Evolutionary conservation across 2,329 filamentous ascomycete genomes (phyloP).

Genomic region (Ceratocystis harringtonii): DNA sequence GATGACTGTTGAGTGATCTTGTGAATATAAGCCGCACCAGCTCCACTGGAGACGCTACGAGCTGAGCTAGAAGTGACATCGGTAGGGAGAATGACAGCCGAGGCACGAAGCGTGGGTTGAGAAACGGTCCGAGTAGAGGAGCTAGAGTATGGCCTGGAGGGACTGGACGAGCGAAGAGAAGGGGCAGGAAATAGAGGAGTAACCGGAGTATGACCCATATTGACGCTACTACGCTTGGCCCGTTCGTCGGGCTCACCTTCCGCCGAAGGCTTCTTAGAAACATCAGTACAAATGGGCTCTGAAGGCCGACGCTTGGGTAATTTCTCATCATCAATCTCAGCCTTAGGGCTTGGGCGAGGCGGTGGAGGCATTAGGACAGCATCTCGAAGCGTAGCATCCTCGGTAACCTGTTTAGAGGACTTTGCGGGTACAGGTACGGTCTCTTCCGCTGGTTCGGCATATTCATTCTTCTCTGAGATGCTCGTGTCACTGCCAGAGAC

Average conservation of each 20-base stretch:
- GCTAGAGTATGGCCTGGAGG: conserved; percentile 20
- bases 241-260: conserved; percentile 55
- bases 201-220: conserved; percentile 56
- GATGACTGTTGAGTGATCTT: conserved; percentile 38
- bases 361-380: conserved; percentile 2
- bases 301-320: conserved; percentile 9
- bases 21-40: conserved; percentile 39
- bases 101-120: conserved; percentile 26
- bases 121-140: conserved; percentile 34
- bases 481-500: background rate
- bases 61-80: conserved; percentile 33
- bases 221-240: conserved; percentile 63
- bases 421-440: background rate
- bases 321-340: conserved; percentile 13
- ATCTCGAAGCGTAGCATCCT: conserved; percentile 30
- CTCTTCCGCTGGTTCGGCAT: background rate
- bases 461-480: background rate
- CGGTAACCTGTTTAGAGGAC: background rate
- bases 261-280: conserved; percentile 30
- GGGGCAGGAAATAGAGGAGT: conserved; percentile 42
- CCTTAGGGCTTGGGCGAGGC: conserved; percentile 7
- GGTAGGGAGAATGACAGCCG: conserved; percentile 30
- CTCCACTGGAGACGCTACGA: conserved; percentile 37
- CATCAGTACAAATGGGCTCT: conserved; percentile 24
- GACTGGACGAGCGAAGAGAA: conserved; percentile 15